Percentiles rank a stretch among this genome's conserved stretches.
phyloP scores from a whole-genome alignment of 148 eudicot species.

The Nyssa sinensis region DNA sequence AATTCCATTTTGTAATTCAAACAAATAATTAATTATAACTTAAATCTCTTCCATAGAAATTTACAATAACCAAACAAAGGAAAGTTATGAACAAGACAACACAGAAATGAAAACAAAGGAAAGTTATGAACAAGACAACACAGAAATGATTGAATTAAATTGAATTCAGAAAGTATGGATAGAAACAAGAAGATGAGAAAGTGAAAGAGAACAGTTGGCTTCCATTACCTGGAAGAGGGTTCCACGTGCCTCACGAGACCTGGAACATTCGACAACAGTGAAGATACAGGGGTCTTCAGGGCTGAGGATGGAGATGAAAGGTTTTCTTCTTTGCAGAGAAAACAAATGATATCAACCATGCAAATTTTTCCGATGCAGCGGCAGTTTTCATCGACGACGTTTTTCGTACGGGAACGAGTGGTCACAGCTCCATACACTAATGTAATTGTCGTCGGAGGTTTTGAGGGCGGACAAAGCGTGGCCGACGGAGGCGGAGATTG shows the following conservation, averaged over 20 bases:
- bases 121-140: not conserved
- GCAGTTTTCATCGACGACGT: conserved; percentile 19
- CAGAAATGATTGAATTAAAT: too few relatives aligned
- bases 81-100: not conserved
- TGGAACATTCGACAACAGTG: conserved; percentile 30
- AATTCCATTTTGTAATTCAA: too few relatives aligned
- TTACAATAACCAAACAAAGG: not conserved
- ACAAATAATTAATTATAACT: too few relatives aligned
- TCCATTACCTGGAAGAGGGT: conserved; percentile 58
- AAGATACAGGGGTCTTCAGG: conserved; percentile 63
- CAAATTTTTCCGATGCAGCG: conserved; percentile 68
- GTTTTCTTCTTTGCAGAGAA: conserved; percentile 53
- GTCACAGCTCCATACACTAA: conserved; percentile 72
- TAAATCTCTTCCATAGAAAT: not conserved
- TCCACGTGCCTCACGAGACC: conserved; percentile 55
- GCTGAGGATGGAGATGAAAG: conserved; percentile 50
- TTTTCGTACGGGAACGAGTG: conserved; percentile 6
- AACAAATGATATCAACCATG: conserved; percentile 75
- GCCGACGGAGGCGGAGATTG: conserved; percentile 49
- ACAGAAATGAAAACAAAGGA: too few relatives aligned
- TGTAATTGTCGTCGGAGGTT: conserved; percentile 42
- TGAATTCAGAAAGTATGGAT: not conserved
- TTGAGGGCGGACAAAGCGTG: conserved; percentile 66
- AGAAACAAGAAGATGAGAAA: not conserved
- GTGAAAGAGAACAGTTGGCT: not conserved